Percentiles rank a stretch among this genome's conserved stretches.
These are phyloP conservation scores for Entonaema liquescens DNA, from an alignment of 495 filamentous ascomycete genomes.

Conservation along the genomic window DNA sequence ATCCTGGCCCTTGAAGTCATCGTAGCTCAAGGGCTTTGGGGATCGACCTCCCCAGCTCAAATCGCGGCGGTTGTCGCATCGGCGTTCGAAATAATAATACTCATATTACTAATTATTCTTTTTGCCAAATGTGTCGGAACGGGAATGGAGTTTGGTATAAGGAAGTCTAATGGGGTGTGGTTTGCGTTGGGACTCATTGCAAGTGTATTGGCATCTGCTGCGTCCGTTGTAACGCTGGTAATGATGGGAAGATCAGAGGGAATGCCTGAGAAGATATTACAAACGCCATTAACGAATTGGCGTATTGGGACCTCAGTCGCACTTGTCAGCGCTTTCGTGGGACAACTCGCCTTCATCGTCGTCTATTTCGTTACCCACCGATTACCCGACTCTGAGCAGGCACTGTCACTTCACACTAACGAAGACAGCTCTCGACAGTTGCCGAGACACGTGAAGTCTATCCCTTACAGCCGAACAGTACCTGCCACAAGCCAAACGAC, in stretches of 20 bases:
- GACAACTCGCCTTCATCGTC: slow-evolving; percentile 53
- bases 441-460: slow-evolving; percentile 52
- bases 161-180: slow-evolving; percentile 44
- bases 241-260: slow-evolving; percentile 46
- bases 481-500: slow-evolving; percentile 32
- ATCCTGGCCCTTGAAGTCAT: slow-evolving; percentile 51
- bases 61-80: slow-evolving; percentile 49
- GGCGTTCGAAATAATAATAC: slow-evolving; percentile 46
- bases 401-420: slow-evolving; percentile 41
- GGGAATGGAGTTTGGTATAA: slow-evolving; percentile 31
- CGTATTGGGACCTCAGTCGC: slow-evolving; percentile 51
- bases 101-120: slow-evolving; percentile 44
- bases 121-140: slow-evolving; percentile 38
- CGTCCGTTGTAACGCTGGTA: slow-evolving; percentile 51
- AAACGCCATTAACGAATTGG: slow-evolving; percentile 42
- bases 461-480: slow-evolving; percentile 56
- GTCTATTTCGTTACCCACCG: slow-evolving; percentile 48
- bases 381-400: slow-evolving; percentile 34
- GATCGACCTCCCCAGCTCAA: slow-evolving; percentile 44
- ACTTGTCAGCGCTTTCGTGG: slow-evolving; percentile 52
- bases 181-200: slow-evolving; percentile 48
- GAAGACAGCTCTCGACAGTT: slow-evolving; percentile 41
- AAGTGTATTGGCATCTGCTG: slow-evolving; percentile 50
- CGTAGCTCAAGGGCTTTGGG: slow-evolving; percentile 49
- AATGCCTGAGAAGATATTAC: slow-evolving; percentile 44